phyloP scores from a whole-genome alignment of 108 stramenopile species.

The Skeletonema tropicum region DNA sequence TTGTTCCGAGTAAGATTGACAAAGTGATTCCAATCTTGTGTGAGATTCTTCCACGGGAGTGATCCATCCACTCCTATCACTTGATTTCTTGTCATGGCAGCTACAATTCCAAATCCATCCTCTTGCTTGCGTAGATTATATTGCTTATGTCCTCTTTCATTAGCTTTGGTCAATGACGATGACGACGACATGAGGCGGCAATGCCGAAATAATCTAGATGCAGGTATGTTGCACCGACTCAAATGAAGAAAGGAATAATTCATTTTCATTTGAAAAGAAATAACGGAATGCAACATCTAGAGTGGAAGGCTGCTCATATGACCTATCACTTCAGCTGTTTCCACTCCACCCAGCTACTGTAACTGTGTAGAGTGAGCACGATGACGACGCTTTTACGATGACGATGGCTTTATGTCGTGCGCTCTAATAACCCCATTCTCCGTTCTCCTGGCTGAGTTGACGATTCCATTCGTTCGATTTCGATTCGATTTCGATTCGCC shows the following conservation, averaged over 20 bases:
- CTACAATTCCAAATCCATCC: slow-evolving; percentile 72
- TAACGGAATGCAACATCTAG: too few species aligned
- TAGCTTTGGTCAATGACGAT: neutral
- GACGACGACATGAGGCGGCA: neutral
- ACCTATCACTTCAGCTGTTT: too few species aligned
- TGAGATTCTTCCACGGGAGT: slow-evolving; percentile 69
- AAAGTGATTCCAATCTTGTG: slow-evolving; percentile 68
- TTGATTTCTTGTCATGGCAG: slow-evolving; percentile 63
- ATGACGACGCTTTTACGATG: too few species aligned
- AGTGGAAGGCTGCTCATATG: too few species aligned
- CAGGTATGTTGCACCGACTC: neutral
- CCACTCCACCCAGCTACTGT: too few species aligned
- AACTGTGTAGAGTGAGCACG: too few species aligned
- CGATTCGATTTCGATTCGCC: too few species aligned
- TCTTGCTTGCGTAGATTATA: neutral
- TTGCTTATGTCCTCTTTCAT: neutral
- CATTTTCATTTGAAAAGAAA: neutral
- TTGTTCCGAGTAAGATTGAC: slow-evolving; percentile 55
- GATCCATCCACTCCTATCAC: slow-evolving; percentile 77
- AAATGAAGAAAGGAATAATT: neutral
- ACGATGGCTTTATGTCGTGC: too few species aligned
- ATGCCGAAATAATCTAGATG: neutral
- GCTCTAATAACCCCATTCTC: too few species aligned
- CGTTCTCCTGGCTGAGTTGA: too few species aligned
- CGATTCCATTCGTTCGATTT: too few species aligned